Conservation (phyloP, 495 filamentous ascomycete genomes). For the Penicillium turbatum region DNA sequence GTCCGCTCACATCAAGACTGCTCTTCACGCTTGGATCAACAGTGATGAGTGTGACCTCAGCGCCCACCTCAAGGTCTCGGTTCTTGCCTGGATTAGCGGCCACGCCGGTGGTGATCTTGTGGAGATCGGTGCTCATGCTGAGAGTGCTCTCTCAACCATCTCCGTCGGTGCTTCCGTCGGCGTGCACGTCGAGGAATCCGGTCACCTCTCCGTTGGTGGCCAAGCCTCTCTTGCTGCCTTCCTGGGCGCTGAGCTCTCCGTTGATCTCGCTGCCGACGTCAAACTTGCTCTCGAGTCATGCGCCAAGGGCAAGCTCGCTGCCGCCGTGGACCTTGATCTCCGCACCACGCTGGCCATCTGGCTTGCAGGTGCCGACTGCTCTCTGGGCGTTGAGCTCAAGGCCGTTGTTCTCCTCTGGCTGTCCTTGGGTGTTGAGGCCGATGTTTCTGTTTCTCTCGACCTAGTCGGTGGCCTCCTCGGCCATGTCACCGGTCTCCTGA, state of each 20-base stretch:
- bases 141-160: constrained; percentile 29
- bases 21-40: constrained; percentile 33
- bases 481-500: constrained; percentile 32
- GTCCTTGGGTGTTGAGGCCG: constrained; percentile 30
- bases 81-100: constrained; percentile 37
- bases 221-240: constrained; percentile 35
- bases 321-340: constrained; percentile 25
- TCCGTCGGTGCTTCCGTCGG: constrained; percentile 37
- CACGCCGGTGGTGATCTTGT: constrained; percentile 29
- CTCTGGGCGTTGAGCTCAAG: constrained; percentile 42
- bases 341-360: constrained; percentile 37
- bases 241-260: constrained; percentile 30
- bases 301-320: constrained; percentile 32
- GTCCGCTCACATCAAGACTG: constrained; percentile 32
- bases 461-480: constrained; percentile 26
- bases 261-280: constrained; percentile 28
- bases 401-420: constrained; percentile 41
- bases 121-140: constrained; percentile 26
- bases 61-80: constrained; percentile 28
- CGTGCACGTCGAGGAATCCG: constrained; percentile 29
- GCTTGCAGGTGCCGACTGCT: constrained; percentile 37
- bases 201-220: constrained; percentile 29
- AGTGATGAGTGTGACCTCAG: constrained; percentile 30
- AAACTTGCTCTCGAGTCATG: constrained; percentile 29
- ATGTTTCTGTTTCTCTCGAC: constrained; percentile 28